These are phyloP conservation scores for Pycnococcus provasolii DNA, from an alignment of 139 green algal genomes.

Conservation along the genomic window DNA sequence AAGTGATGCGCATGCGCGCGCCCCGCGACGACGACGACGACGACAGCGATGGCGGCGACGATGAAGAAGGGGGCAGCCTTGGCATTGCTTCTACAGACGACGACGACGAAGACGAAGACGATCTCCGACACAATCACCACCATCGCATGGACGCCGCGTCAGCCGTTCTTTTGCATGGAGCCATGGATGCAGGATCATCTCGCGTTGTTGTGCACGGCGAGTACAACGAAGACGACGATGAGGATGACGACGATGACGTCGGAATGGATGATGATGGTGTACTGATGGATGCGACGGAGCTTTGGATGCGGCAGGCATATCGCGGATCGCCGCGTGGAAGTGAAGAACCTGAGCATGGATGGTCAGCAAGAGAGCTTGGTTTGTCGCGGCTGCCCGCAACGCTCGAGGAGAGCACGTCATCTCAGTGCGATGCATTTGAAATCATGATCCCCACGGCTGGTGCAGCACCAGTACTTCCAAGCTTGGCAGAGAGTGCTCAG, in stretches of 20 bases:
- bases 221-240: no score
- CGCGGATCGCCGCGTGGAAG: no score
- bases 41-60: background rate
- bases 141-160: background rate
- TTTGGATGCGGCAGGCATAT: no score
- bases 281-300: no score
- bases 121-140: background rate
- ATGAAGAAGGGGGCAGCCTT: background rate
- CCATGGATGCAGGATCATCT: background rate
- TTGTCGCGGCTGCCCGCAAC: background rate
- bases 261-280: no score
- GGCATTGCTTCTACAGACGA: background rate
- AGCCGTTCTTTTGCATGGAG: background rate
- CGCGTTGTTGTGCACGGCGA: no score
- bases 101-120: background rate
- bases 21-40: background rate
- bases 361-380: no score
- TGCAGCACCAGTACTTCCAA: background rate
- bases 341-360: no score
- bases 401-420: background rate
- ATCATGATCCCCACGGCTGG: background rate
- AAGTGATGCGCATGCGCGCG: background rate
- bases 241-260: no score
- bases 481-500: background rate
- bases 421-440: slow-evolving; percentile 1